Base-by-base conservation (phyloP, 768 basidiomycete species). In the Psilocybe subaeruginosa region DNA sequence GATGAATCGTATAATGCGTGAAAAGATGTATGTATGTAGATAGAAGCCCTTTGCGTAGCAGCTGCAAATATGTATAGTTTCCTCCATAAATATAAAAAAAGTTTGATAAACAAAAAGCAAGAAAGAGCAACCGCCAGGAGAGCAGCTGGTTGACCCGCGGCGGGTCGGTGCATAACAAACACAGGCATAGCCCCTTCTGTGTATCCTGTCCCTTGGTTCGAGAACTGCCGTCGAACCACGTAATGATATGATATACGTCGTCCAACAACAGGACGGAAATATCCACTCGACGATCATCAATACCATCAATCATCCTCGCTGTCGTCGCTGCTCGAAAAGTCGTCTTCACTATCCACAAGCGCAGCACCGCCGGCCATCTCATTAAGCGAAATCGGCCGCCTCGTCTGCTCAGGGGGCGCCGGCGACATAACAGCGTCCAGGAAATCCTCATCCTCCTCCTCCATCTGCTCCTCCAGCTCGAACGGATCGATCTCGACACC, bases 381-480 rank as follows among this genome's bases (percentile, higher is more conserved):
- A 60, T 80, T 80, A 61, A 86, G 61, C 33, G 86, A 85, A 31
- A 87, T 78, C 11, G 84, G 85, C 37, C 70, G 72, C 46, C 70
- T 33, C 3, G 47, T 35, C 67, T 33, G 60, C 41, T 69, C 70
- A 3, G 77, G 73, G 2, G 77, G 74, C 48, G 76, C 80, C 14
- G 76, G 71, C 16, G 73, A 70, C 62, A 79, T 72, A 23, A 73
- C 81, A 59, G 72, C 74, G n/a, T 75, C 78, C 45, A 83, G 72
- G 60, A 82, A 82, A 65, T 86, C 84, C 12, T 72, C 66, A 58
- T 82, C 78, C 62, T 74, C 67, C 64, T 57, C 64, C 37, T 58
- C 67, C 45, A 51, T 51, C 41, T 52, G 30, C 37, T 23, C 41
- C 46, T 43, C 35, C 19, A 35, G n/a, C 37, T 43, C 41, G 23